These are phyloP conservation scores for Euphrasia arctica DNA, from an alignment of 305 asterid genomes.

Conservation along the genomic window DNA sequence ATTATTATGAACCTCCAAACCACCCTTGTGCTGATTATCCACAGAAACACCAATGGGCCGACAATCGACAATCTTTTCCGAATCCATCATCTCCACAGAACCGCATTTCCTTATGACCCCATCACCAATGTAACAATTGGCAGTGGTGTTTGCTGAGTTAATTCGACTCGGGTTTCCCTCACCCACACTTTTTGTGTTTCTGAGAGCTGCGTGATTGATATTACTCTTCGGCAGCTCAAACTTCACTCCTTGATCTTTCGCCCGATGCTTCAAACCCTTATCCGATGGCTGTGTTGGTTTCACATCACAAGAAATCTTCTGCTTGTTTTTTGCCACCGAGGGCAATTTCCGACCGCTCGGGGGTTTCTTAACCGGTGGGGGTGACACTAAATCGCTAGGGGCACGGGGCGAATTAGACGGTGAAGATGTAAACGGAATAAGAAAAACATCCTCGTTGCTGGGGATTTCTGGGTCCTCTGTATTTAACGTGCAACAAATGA, in stretches of 20 bases:
- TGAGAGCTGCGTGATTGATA: constrained; percentile 28
- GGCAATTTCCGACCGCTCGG: constrained; percentile 27
- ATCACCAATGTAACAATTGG: constrained; percentile 24
- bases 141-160: constrained; percentile 29
- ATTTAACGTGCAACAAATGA: constrained; percentile 58
- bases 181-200: constrained; percentile 19
- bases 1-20: constrained; percentile 10
- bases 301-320: constrained; percentile 21
- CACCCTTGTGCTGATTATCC: constrained; percentile 25
- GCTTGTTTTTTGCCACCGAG: constrained; percentile 29
- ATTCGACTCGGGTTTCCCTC: constrained; percentile 7
- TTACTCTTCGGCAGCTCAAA: constrained; percentile 40
- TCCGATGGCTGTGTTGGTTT: constrained; percentile 31
- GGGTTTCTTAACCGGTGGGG: too few relatives aligned
- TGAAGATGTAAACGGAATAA: constrained; percentile 54
- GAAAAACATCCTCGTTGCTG: constrained; percentile 70
- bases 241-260: constrained; percentile 30
- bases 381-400: constrained; percentile 27
- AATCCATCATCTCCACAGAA: constrained; percentile 28
- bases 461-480: constrained; percentile 69
- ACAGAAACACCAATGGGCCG: constrained; percentile 21
- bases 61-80: constrained; percentile 26
- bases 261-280: constrained; percentile 28
- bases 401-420: constrained; percentile 33
- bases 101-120: constrained; percentile 22